A percentile compares a stretch with the other conserved stretches of the same genome.
phyloP scores from a whole-genome alignment of 805 yeast species.

The Brettanomyces anomalus region DNA sequence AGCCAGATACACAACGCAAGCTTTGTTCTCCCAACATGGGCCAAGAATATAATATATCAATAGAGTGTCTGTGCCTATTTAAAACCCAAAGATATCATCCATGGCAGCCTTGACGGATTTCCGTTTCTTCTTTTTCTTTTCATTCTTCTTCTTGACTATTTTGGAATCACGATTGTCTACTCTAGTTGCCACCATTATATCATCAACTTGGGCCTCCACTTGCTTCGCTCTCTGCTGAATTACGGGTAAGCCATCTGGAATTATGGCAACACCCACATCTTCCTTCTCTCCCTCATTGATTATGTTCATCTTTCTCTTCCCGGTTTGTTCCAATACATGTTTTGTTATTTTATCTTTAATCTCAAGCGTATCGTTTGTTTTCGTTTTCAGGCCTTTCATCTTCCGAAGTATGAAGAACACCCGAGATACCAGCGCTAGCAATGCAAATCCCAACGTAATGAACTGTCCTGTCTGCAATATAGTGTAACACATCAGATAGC shows the following conservation, averaged over 20 bases:
- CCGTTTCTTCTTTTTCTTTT: slow-evolving; percentile 13
- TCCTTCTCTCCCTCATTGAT: slow-evolving; percentile 3
- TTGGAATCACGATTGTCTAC: no score
- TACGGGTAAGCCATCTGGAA: no score
- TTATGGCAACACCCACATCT: neutral
- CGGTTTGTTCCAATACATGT: neutral
- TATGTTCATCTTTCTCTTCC: slow-evolving; percentile 2
- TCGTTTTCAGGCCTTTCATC: slow-evolving; percentile 1
- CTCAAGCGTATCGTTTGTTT: slow-evolving; percentile 10
- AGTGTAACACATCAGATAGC: slow-evolving; percentile 55
- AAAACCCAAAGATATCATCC: slow-evolving; percentile 66
- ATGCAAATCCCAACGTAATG: slow-evolving; percentile 59
- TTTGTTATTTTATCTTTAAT: slow-evolving; percentile 1
- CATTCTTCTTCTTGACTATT: slow-evolving; percentile 9
- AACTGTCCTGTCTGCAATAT: slow-evolving; percentile 72
- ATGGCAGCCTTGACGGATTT: slow-evolving; percentile 47
- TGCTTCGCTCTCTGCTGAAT: no score
- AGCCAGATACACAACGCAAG: slow-evolving; percentile 58
- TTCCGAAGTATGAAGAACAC: slow-evolving; percentile 31
- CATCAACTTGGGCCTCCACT: no score
- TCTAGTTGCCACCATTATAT: no score
- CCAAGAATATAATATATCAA: slow-evolving; percentile 25
- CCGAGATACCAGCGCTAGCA: slow-evolving; percentile 48
- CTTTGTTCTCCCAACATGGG: slow-evolving; percentile 78
- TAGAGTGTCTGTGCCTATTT: neutral